Percentiles rank a stretch among this genome's conserved stretches.
Evolutionary conservation across 163 green algal species (phyloP).

Genomic region (Chlamydomonas reinhardtii): DNA sequence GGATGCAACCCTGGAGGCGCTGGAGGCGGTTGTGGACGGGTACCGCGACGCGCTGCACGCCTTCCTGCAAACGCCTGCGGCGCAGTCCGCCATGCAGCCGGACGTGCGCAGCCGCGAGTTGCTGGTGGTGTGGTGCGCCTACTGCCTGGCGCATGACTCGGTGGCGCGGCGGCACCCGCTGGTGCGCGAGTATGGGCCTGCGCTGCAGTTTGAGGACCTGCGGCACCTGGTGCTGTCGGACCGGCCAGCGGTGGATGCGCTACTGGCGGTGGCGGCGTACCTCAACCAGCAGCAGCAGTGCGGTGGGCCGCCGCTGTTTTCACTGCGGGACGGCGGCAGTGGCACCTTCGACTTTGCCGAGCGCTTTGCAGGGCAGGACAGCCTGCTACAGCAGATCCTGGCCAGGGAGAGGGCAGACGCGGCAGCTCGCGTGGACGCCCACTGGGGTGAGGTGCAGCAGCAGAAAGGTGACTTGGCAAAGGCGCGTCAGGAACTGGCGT

Average conservation of each 20-base stretch:
- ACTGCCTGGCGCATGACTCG: conserved; percentile 54
- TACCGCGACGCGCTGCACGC: conserved; percentile 47
- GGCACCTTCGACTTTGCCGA: conserved; percentile 49
- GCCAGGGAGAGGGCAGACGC: conserved; percentile 43
- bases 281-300: conserved; percentile 24
- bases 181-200: conserved; percentile 50
- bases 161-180: conserved; percentile 18
- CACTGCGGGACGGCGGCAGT: conserved; percentile 36
- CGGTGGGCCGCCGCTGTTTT: conserved; percentile 34
- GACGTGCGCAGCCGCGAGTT: conserved; percentile 64
- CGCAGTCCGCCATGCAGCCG: not conserved
- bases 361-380: conserved; percentile 24
- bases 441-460: conserved; percentile 56
- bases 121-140: conserved; percentile 61
- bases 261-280: conserved; percentile 58
- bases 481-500: not conserved
- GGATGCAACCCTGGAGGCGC: conserved; percentile 17
- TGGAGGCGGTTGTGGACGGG: conserved; percentile 52
- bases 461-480: conserved; percentile 48
- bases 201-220: conserved; percentile 49
- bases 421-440: not conserved
- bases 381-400: conserved; percentile 5
- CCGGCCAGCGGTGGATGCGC: conserved; percentile 51
- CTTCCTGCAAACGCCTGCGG: conserved; percentile 17
- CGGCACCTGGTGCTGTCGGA: conserved; percentile 69